These are phyloP conservation scores for Byssoonygena ceratinophila DNA, from an alignment of 2,329 filamentous ascomycete species.

Conservation along the genomic window DNA sequence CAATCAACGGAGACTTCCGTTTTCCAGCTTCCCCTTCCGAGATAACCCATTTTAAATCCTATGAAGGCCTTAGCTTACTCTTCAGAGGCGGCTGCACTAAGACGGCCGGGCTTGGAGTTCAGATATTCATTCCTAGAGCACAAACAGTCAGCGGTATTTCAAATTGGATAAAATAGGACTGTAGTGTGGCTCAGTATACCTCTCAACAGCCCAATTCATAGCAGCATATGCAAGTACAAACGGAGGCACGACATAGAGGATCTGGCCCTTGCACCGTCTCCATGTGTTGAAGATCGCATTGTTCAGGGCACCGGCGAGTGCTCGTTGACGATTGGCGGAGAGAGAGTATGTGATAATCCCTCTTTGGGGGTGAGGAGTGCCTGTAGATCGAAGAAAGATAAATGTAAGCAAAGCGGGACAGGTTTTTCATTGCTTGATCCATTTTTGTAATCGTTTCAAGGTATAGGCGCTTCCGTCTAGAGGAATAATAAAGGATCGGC, in stretches of 20 bases:
- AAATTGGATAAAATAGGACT: constrained; percentile 6
- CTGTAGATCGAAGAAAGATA: constrained; percentile 1
- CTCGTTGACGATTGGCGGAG: constrained; percentile 78
- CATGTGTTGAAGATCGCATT: constrained; percentile 92
- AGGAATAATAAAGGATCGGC: neutral
- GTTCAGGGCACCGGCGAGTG: constrained; percentile 64
- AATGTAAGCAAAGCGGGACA: neutral
- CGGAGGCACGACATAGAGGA: constrained; percentile 79
- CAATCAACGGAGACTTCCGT: constrained; percentile 19
- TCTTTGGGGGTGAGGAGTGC: constrained; percentile 37
- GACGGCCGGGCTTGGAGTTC: constrained; percentile 41
- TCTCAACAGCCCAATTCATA: constrained; percentile 85
- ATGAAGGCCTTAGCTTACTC: constrained; percentile 17
- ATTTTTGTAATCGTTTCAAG: too few species aligned
- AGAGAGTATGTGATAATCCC: constrained; percentile 61
- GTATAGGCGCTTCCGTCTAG: neutral
- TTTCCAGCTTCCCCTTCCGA: neutral
- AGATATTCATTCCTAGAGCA: constrained; percentile 39
- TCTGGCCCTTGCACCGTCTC: constrained; percentile 73
- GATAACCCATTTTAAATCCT: constrained; percentile 3
- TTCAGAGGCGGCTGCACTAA: constrained; percentile 27
- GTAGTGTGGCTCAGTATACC: constrained; percentile 46
- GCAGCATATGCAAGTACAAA: constrained; percentile 66
- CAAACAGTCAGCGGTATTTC: constrained; percentile 5
- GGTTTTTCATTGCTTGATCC: neutral